Percentiles rank a stretch among this genome's conserved stretches.
phyloP scores from a whole-genome alignment of 208 protist genomes.

The Wallacemonas sp. region DNA sequence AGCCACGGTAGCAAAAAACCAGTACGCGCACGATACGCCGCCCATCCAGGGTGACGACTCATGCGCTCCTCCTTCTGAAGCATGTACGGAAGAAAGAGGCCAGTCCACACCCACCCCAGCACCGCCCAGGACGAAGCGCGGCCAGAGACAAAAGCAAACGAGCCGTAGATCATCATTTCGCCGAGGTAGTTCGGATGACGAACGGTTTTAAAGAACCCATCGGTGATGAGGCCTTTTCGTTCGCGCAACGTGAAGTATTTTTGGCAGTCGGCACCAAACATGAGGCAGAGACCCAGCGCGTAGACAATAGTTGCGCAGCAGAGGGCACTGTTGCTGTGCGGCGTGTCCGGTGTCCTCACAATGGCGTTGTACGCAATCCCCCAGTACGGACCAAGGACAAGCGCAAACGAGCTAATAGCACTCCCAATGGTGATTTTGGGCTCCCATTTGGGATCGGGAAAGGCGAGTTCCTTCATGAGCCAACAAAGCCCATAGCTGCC shows the following conservation, averaged over 20 bases:
- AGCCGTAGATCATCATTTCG: slow-evolving; percentile 88
- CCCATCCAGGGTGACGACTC: slow-evolving; percentile 72
- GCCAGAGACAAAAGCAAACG: slow-evolving; percentile 72
- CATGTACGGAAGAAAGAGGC: slow-evolving; percentile 79
- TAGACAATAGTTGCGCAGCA: slow-evolving; percentile 57
- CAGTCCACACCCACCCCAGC: slow-evolving; percentile 57
- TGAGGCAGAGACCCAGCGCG: slow-evolving; percentile 58
- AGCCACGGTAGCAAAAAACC: slow-evolving; percentile 67
- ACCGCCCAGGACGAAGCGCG: slow-evolving; percentile 50
- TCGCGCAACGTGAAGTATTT: slow-evolving; percentile 82
- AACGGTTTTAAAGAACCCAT: slow-evolving; percentile 78
- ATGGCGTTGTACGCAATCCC: slow-evolving; percentile 80
- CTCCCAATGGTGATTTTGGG: slow-evolving; percentile 57
- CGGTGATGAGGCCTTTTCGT: slow-evolving; percentile 71
- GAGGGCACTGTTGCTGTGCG: slow-evolving; percentile 46
- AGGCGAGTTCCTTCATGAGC: slow-evolving; percentile 80
- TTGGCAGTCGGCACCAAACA: slow-evolving; percentile 77
- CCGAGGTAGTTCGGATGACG: slow-evolving; percentile 89
- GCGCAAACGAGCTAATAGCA: slow-evolving; percentile 28
- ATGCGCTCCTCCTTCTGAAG: slow-evolving; percentile 74
- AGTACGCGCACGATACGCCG: slow-evolving; percentile 41
- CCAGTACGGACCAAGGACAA: slow-evolving; percentile 83
- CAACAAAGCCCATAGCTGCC: slow-evolving; percentile 88
- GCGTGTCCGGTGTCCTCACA: slow-evolving; percentile 18
- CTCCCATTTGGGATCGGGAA: slow-evolving; percentile 86